A percentile compares a stretch with the other conserved stretches of the same genome.
Evolutionary conservation across 2,329 filamentous ascomycete genomes (phyloP).

Genomic region (Aureobasidium sp.): DNA sequence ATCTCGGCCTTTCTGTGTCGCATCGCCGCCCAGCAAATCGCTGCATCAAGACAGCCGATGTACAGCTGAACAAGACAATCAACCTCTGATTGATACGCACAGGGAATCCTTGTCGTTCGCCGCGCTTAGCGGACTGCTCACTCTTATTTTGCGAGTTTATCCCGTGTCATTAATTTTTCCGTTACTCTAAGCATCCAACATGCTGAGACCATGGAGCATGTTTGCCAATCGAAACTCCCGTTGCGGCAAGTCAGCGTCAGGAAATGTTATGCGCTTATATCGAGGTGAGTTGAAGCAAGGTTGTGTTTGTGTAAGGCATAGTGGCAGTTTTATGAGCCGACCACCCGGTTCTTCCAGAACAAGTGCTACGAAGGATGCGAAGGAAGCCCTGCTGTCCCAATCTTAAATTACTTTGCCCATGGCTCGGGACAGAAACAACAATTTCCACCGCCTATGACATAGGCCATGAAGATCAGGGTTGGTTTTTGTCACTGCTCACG

Average conservation of each 20-base stretch:
- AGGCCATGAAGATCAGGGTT: slow-evolving; percentile 7
- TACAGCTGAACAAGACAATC: neutral
- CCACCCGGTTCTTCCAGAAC: slow-evolving; percentile 14
- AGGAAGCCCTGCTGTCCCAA: slow-evolving; percentile 13
- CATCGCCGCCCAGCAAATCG: neutral
- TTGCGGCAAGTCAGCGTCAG: neutral
- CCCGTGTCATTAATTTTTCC: neutral
- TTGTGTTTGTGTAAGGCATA: slow-evolving; percentile 9
- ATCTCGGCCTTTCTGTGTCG: slow-evolving; percentile 6
- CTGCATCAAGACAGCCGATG: slow-evolving; percentile 6
- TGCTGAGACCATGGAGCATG: neutral
- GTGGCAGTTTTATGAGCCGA: slow-evolving; percentile 9
- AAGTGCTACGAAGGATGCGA: slow-evolving; percentile 10
- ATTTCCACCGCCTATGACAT: slow-evolving; percentile 9
- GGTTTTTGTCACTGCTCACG: neutral
- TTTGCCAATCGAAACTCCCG: neutral
- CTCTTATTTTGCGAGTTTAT: slow-evolving; percentile 8
- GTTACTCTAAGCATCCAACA: neutral
- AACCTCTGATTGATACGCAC: slow-evolving; percentile 11
- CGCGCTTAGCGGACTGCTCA: neutral
- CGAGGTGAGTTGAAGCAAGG: slow-evolving; percentile 12
- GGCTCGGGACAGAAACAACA: neutral
- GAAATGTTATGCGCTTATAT: neutral
- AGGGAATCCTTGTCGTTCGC: neutral
- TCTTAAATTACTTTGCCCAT: slow-evolving; percentile 10